These are phyloP conservation scores for Auriculariales sp. DNA, from an alignment of 768 basidiomycete species.

Conservation along the genomic window DNA sequence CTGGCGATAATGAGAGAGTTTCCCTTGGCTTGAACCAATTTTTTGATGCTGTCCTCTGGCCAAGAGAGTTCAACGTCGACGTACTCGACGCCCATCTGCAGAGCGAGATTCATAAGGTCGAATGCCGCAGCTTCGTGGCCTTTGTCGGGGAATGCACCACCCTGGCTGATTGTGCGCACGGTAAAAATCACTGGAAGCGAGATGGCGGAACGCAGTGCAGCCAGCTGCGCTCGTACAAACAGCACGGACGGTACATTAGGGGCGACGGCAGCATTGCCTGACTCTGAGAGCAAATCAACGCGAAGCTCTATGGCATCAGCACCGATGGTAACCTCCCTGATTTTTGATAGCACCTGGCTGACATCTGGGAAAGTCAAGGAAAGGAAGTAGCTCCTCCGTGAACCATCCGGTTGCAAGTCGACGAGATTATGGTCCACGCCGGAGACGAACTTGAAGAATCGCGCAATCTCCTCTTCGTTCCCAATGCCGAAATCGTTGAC, in stretches of 20 bases:
- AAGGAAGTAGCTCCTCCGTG: slow-evolving; percentile 82
- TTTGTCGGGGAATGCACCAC: slow-evolving; percentile 75
- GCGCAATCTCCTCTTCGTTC: slow-evolving; percentile 41
- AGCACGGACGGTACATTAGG: slow-evolving; percentile 45
- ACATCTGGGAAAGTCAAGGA: slow-evolving; percentile 86
- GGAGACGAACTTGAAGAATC: slow-evolving; percentile 84
- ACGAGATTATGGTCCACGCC: slow-evolving; percentile 54
- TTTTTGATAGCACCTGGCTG: slow-evolving; percentile 44
- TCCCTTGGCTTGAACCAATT: slow-evolving; percentile 49
- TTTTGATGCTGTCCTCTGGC: slow-evolving; percentile 44
- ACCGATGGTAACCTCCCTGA: slow-evolving; percentile 66
- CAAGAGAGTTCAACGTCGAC: slow-evolving; percentile 80
- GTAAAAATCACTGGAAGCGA: slow-evolving; percentile 85
- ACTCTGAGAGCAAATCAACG: slow-evolving; percentile 67
- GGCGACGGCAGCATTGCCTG: slow-evolving; percentile 22
- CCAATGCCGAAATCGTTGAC: slow-evolving; percentile 33
- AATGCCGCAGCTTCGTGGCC: slow-evolving; percentile 53
- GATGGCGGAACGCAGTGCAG: slow-evolving; percentile 60
- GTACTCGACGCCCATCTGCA: slow-evolving; percentile 81
- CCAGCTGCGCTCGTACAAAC: slow-evolving; percentile 73
- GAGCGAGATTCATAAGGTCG: slow-evolving; percentile 59
- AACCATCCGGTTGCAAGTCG: slow-evolving; percentile 30
- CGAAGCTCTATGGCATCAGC: slow-evolving; percentile 90
- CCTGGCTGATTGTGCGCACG: slow-evolving; percentile 75
- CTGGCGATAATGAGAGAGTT: slow-evolving; percentile 68